Evolutionary conservation across 192 early-diverging fungal species (phyloP), one percentile per base, ranked within the genome.

Genomic region (Coemansia sp.): DNA sequence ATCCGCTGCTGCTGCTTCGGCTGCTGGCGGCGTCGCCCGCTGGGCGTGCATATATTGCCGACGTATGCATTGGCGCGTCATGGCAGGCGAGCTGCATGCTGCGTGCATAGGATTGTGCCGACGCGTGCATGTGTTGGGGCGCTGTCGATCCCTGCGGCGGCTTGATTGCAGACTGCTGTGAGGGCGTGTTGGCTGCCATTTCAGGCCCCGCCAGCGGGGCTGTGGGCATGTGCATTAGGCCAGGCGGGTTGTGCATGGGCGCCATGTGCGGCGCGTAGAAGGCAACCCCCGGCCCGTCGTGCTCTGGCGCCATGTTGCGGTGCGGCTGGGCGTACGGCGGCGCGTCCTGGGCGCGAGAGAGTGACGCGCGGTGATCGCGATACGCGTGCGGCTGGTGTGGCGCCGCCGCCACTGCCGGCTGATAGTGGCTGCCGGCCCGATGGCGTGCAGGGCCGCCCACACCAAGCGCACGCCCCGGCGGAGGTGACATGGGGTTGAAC

Each of bases 41-140:
- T 25, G 34, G 52, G 57, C 65, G 60, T 64, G 76, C 76, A 73
- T 78, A 78, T 59, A 78, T 78, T 78, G 76, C 76, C 76, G 69
- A 54, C 22, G 60, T 54, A 62, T 70, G 64, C 55, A 47, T 51
- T 12, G 51, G 32, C 56, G 70, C 70, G 59, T 58, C 55, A 19
- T 53, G 48, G 58, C 63, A 66, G 60, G 64, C 48, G 30, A 56
- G 63, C 51, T 64, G 71, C 71, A 74, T 71, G 27, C 54, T 58
- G 10, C 53, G 44, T 47, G 71, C 71, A 67, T 79, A 63, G 49
- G 70, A 65, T 69, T 69, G 70, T 69, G 65, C 77, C 77, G 68
- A 58, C 54, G 58, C 53, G 48, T 73, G 71, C 71, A 73, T 69
- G 38, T 58, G 71, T 79, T 79, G 77, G 77, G 77, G 77, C 28